Evolutionary conservation across 1,284 basidiomycete species (phyloP).

Genomic region (Tilletia caries): DNA sequence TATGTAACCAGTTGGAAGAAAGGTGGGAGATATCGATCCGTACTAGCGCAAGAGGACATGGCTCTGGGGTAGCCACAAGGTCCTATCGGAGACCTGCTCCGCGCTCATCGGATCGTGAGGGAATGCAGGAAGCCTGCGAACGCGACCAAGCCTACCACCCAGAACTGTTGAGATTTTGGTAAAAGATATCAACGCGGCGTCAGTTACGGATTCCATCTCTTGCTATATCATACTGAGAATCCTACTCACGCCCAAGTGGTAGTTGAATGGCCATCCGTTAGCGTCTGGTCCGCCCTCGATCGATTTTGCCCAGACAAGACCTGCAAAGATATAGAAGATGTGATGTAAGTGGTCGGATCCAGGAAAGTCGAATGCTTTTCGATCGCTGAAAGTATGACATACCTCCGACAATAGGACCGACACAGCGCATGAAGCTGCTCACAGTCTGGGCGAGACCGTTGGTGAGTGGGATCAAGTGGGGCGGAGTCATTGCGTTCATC

Average conservation of each 20-base stretch:
- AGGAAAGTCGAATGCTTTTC: too few species aligned
- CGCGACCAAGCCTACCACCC: conserved; percentile 41
- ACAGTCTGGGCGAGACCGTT: conserved; percentile 56
- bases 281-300: conserved; percentile 35
- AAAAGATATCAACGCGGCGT: too few species aligned
- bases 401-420: conserved; percentile 50
- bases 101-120: conserved; percentile 12
- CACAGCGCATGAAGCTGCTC: conserved; percentile 53
- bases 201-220: too few species aligned
- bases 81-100: too few species aligned
- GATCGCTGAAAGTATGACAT: background rate
- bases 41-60: too few species aligned
- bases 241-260: conserved; percentile 31
- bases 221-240: too few species aligned
- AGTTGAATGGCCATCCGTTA: conserved; percentile 46
- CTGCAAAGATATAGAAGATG: conserved; percentile 16
- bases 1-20: too few species aligned
- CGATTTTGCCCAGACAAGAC: conserved; percentile 48
- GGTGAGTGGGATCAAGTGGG: conserved; percentile 54
- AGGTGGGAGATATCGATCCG: too few species aligned
- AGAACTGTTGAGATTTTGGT: too few species aligned
- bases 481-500: conserved; percentile 56
- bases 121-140: conserved; percentile 37
- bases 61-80: too few species aligned
- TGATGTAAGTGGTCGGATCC: too few species aligned